These are phyloP conservation scores for Rhizoctonia solani DNA, from an alignment of 1,284 basidiomycete species.

Conservation along the genomic window DNA sequence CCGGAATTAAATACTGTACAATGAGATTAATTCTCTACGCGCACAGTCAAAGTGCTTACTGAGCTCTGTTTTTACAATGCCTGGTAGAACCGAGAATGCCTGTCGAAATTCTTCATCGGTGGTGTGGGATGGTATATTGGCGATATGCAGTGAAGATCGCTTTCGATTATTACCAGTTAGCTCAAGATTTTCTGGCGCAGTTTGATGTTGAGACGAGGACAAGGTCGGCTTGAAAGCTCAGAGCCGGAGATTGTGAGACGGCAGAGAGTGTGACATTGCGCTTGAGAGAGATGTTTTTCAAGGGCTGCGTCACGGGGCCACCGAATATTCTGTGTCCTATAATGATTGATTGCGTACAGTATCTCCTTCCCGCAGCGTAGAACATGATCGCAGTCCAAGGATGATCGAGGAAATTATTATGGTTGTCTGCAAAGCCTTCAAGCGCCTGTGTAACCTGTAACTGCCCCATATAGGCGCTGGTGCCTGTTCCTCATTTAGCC, in stretches of 20 bases:
- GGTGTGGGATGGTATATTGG: not conserved
- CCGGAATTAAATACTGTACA: conserved; percentile 30
- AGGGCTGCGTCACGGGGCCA: not conserved
- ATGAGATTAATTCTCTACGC: not conserved
- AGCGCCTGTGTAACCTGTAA: not conserved
- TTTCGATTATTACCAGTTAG: not conserved
- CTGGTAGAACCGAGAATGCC: conserved; percentile 2
- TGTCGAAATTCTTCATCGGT: conserved; percentile 15
- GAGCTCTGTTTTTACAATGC: conserved; percentile 1
- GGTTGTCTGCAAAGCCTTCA: not conserved
- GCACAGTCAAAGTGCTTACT: not conserved
- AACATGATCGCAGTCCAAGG: not conserved
- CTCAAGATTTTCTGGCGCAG: not conserved
- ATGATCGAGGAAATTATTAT: not conserved
- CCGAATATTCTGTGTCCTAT: not conserved
- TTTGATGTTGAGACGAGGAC: not conserved
- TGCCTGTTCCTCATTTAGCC: not conserved
- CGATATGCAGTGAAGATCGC: conserved; percentile 3
- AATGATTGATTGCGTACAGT: not conserved
- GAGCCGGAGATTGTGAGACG: not conserved
- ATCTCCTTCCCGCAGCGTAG: not conserved
- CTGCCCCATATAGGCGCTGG: not conserved
- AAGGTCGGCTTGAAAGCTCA: not conserved
- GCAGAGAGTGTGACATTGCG: not conserved
- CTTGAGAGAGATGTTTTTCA: not conserved